These are phyloP conservation scores for Acorus gramineus DNA, from an alignment of 106 monocot genomes.

Conservation along the genomic window DNA sequence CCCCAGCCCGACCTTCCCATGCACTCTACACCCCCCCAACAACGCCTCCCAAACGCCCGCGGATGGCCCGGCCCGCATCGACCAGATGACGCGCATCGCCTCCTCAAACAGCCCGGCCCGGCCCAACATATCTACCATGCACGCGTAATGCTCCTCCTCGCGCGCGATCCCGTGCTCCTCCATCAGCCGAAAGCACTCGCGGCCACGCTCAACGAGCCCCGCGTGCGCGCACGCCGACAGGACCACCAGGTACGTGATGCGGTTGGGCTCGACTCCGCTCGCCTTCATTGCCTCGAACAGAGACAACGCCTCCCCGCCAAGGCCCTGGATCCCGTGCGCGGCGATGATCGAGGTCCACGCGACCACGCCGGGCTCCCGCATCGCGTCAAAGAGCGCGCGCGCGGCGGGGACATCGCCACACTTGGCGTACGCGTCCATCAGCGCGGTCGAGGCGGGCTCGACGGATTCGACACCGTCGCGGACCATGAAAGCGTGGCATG, in stretches of 20 bases:
- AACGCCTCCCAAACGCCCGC: constrained; percentile 25
- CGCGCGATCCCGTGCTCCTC: constrained; percentile 11
- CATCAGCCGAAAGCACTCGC: constrained; percentile 19
- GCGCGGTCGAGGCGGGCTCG: constrained; percentile 14
- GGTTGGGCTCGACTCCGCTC: constrained; percentile 11
- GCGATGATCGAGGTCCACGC: constrained; percentile 1
- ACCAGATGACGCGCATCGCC: constrained; percentile 15
- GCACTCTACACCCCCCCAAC: constrained; percentile 22
- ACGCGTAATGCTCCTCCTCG: constrained; percentile 34
- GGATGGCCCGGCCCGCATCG: constrained; percentile 29
- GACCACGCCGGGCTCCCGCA: constrained; percentile 10
- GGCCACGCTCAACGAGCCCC: constrained; percentile 34
- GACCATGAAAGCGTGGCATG: constrained; percentile 14
- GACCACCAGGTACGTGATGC: constrained; percentile 17
- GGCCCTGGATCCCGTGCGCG: constrained; percentile 20
- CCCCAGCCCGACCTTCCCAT: constrained; percentile 9
- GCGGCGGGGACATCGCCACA: constrained; percentile 17
- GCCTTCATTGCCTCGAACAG: constrained; percentile 17
- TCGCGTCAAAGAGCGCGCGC: constrained; percentile 3
- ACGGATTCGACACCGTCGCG: constrained; percentile 7
- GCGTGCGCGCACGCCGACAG: constrained; percentile 35
- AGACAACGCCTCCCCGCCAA: constrained; percentile 9
- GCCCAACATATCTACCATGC: constrained; percentile 38
- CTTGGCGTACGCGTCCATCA: constrained; percentile 21
- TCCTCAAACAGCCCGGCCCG: constrained; percentile 34